A percentile compares a stretch with the other conserved stretches of the same genome.
Conservation (phyloP, 2,329 filamentous ascomycete species). For the Epichloe festucae region DNA sequence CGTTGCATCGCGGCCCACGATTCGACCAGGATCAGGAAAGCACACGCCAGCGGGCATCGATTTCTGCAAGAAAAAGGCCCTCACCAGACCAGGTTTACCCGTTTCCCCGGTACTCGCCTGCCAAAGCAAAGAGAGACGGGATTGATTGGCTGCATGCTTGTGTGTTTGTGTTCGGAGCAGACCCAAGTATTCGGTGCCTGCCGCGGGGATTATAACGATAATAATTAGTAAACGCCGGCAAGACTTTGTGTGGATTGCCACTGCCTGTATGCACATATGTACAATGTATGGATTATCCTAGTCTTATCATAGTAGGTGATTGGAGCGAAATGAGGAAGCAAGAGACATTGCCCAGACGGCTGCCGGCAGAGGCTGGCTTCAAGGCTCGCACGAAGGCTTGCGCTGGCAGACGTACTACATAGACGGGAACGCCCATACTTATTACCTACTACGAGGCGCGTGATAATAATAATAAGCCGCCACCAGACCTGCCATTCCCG, state of each 20-base stretch:
- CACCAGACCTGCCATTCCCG: neutral
- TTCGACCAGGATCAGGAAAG: neutral
- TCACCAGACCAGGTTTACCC: too few relatives aligned
- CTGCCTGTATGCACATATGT: too few relatives aligned
- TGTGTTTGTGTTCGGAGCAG: neutral
- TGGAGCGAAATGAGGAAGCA: too few relatives aligned
- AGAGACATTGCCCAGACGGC: constrained; percentile 1
- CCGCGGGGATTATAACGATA: too few relatives aligned
- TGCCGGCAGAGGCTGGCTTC: neutral
- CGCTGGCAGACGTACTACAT: neutral
- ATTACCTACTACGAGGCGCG: neutral
- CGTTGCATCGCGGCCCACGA: neutral
- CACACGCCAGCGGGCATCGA: neutral
- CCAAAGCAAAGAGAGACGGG: too few relatives aligned
- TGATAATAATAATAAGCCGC: neutral
- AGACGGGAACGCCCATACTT: too few relatives aligned
- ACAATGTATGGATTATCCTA: too few relatives aligned
- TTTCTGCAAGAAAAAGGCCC: neutral
- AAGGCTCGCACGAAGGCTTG: neutral
- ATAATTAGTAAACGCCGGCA: too few relatives aligned
- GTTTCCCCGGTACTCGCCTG: too few relatives aligned
- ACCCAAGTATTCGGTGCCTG: too few relatives aligned
- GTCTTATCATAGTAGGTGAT: too few relatives aligned
- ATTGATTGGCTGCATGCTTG: neutral
- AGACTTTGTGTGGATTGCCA: too few relatives aligned